Percentiles rank a stretch among this genome's conserved stretches.
phyloP scores from a whole-genome alignment of 2,329 filamentous ascomycete species.

The Huntiella moniliformis region DNA sequence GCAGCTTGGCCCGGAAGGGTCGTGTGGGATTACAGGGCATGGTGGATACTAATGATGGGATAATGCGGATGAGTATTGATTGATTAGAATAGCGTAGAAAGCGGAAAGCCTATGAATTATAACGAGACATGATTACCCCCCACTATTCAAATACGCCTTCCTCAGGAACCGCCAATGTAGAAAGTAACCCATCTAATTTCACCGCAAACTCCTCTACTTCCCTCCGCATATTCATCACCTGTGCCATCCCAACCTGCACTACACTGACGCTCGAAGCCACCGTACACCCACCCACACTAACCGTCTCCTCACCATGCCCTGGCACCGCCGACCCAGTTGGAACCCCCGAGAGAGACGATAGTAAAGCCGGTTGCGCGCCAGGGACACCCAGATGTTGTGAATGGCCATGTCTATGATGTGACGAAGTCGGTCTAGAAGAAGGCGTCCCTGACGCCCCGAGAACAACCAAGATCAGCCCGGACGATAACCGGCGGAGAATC shows the following conservation, averaged over 20 bases:
- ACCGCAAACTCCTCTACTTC: slow-evolving; percentile 40
- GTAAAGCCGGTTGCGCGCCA: slow-evolving; percentile 7
- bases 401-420: background rate
- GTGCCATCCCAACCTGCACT: slow-evolving; percentile 22
- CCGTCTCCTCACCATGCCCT: slow-evolving; percentile 28
- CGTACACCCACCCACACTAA: slow-evolving; percentile 28
- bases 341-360: slow-evolving; percentile 16
- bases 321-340: slow-evolving; percentile 15
- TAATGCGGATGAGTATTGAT: slow-evolving; percentile 96
- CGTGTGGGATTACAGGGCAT: slow-evolving; percentile 76
- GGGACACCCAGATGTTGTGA: slow-evolving; percentile 6
- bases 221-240: slow-evolving; percentile 32
- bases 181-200: slow-evolving; percentile 42
- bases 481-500: slow-evolving; percentile 37
- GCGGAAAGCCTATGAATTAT: background rate
- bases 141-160: slow-evolving; percentile 24
- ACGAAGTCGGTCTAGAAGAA: background rate
- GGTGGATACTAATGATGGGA: slow-evolving; percentile 83
- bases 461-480: slow-evolving; percentile 43
- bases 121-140: slow-evolving; percentile 6
- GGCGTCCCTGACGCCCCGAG: slow-evolving; percentile 26
- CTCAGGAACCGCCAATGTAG: slow-evolving; percentile 32
- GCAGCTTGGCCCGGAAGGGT: slow-evolving; percentile 29
- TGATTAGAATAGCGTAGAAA: slow-evolving; percentile 3
- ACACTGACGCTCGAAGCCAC: slow-evolving; percentile 22